Evolutionary conservation across 2,329 filamentous ascomycete species (phyloP), one percentile per base, ranked within the genome.

Genomic region (Westerdykella aurantiaca): DNA sequence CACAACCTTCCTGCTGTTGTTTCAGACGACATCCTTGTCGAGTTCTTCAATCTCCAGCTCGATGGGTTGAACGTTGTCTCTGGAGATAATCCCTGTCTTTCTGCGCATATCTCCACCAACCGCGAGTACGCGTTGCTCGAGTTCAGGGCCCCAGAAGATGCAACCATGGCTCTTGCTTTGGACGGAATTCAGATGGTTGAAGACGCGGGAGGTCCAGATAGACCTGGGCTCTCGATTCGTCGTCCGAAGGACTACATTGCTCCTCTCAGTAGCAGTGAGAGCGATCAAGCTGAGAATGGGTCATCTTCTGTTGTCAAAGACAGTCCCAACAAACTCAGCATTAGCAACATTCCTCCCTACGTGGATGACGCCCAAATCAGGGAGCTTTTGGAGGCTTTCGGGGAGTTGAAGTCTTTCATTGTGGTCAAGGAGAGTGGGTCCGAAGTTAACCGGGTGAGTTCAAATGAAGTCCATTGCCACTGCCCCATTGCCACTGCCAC

Each of bases 241-340:
- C 81, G 93, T 37, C 94, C 94, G 34, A 96, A 95, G 71, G 93
- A 98, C 67, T 98, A 97, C 68, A 95, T 97, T 56, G 83, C 86
- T 12, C 44, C 52, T n/a, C 57, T 59, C 22, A 76, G 86, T 29
- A 79, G 80, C 1, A 86, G 90, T 38, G 84, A 89, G 21, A 77
- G 80, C 37, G 78, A 83, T 34, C 84, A 85, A 57, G 82, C 90
- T 58, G 82, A 85, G 31, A 87, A 87, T 5, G 80, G 86, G 1
- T 77, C 96, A 31, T 86, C 88, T 2, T 85, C 78, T 50, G 73
- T 87, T 16, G 93, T 98, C 13, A 81, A 89, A 9, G 93, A 99
- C 64, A 94, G 88, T 3, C 85, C 89, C 14, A 89, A 95, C 75
- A 99, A 99, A 74, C 85, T 99, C 54, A 88, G 88, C 68, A 83